A percentile compares a stretch with the other conserved stretches of the same genome.
These are phyloP conservation scores for Xylariales sp. DNA, from an alignment of 2,329 filamentous ascomycete species.

Conservation along the genomic window DNA sequence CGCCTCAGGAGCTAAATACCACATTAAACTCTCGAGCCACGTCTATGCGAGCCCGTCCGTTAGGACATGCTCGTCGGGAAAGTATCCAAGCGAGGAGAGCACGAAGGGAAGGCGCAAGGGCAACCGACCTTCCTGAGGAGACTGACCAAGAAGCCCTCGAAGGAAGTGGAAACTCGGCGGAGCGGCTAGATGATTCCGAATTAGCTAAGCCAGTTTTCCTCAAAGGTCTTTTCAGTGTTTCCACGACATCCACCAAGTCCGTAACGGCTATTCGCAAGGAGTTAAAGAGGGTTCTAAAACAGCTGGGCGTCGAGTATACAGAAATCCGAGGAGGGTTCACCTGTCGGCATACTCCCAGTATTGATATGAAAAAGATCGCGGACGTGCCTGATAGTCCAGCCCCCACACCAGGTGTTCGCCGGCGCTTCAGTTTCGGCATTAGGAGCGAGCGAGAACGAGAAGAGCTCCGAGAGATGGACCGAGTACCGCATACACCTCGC, in stretches of 20 bases:
- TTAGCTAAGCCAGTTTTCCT: slow-evolving; percentile 93
- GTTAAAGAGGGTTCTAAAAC: slow-evolving; percentile 87
- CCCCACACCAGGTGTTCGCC: slow-evolving; percentile 69
- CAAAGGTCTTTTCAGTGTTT: slow-evolving; percentile 96
- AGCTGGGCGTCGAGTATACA: slow-evolving; percentile 88
- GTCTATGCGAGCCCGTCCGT: slow-evolving; percentile 82
- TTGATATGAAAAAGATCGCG: slow-evolving; percentile 80
- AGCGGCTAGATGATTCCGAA: slow-evolving; percentile 75
- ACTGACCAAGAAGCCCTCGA: slow-evolving; percentile 82
- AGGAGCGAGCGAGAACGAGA: slow-evolving; percentile 74
- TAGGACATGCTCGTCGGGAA: slow-evolving; percentile 88
- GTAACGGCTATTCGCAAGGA: slow-evolving; percentile 87
- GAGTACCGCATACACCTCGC: slow-evolving; percentile 61
- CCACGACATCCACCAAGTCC: slow-evolving; percentile 93
- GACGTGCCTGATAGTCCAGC: slow-evolving; percentile 72
- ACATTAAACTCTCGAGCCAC: slow-evolving; percentile 67
- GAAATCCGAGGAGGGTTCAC: slow-evolving; percentile 95
- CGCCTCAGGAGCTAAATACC: slow-evolving; percentile 62
- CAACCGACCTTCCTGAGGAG: slow-evolving; percentile 88
- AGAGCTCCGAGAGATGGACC: slow-evolving; percentile 73
- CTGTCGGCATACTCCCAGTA: slow-evolving; percentile 89
- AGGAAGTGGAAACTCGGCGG: slow-evolving; percentile 69
- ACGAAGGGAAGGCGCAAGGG: slow-evolving; percentile 76
- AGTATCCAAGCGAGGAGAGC: slow-evolving; percentile 89
- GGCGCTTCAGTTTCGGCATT: slow-evolving; percentile 87